Base-by-base conservation (phyloP, 1,284 basidiomycete genomes). In the Marasmius fiardii region DNA sequence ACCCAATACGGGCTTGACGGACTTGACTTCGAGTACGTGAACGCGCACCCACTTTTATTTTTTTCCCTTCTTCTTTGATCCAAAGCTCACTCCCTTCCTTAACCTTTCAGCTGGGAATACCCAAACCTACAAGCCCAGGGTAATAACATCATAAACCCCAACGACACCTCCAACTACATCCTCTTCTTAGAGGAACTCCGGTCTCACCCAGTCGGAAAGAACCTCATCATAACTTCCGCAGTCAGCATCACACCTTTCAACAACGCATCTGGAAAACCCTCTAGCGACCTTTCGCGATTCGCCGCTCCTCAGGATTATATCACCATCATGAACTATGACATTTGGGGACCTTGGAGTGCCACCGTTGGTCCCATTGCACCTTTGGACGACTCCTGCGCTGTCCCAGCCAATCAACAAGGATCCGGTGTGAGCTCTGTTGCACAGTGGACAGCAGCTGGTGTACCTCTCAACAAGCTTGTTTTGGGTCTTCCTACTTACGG, bases 401-500 rank as follows among this genome's bases (percentile, higher is more conserved):
- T 84, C 45, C 70, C 78, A 1, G 67, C 68, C 1, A 71, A 81
- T 53, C 83, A 88, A 56, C 77, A 78, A 24, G 92, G 90, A 7
- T 94, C 91, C 58, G 92, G 87, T 20, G 77, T 81, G 24, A 82
- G 82, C 26, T 87, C 89, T 3, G 78, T 95, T 51, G 70, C 75
- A 16, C 80, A 82, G 6, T 96, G 93, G 93, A 83, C 78, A 0
- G 62, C 61, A 0, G 88, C 88, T 16, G 85, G 85, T 48, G 78
- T 92, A 71, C 85, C 88, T 37, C 68, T 76, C 4, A 68, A 76
- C 60, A 76, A 97, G 78, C 85, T 96, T 61, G 82, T 90, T 14
- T 83, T 96, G 53, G 93, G 90, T 50, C 82, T 95, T 4, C 79
- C 93, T 0, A 76, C 86, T 11, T 95, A 93, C 67, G 89, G 84